Conservation (phyloP, 1,284 basidiomycete genomes). For the Xerocomus minutiporus region DNA sequence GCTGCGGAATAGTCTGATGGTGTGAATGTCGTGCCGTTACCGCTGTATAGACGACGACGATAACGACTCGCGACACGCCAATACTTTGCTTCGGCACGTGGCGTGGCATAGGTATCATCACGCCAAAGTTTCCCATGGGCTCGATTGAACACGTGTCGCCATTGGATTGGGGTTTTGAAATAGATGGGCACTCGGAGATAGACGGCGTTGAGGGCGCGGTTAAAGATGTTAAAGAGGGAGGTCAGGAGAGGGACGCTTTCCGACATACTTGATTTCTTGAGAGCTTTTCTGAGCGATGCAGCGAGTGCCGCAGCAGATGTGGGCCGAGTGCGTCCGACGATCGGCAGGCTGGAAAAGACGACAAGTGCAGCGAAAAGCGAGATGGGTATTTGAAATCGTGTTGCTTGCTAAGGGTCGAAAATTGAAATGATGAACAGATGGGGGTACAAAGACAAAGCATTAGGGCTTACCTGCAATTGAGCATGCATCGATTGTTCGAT, state of each 20-base stretch:
- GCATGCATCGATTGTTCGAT: constrained; percentile 7
- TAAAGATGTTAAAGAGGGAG: constrained; percentile 12
- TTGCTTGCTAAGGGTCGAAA: constrained; percentile 4
- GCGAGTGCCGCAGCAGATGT: constrained; percentile 3
- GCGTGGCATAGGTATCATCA: constrained; percentile 19
- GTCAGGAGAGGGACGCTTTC: not conserved
- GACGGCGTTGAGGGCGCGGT: constrained; percentile 13
- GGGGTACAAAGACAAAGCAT: not conserved
- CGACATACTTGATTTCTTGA: constrained; percentile 4
- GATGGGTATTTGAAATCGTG: constrained; percentile 4
- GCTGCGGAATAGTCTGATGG: not conserved
- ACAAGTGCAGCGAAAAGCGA: constrained; percentile 9
- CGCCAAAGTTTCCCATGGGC: not conserved
- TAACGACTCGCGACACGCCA: constrained; percentile 29
- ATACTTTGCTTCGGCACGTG: constrained; percentile 28
- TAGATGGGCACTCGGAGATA: constrained; percentile 16
- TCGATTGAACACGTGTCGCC: constrained; percentile 3
- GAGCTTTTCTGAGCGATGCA: constrained; percentile 6
- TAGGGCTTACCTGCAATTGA: constrained; percentile 12
- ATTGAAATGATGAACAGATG: not conserved
- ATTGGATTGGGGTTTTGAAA: constrained; percentile 12
- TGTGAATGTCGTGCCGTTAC: constrained; percentile 4
- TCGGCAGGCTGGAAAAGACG: constrained; percentile 8
- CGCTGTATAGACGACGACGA: constrained; percentile 28
- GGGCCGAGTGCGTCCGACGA: constrained; percentile 3